phyloP scores from a whole-genome alignment of 129 eudicot species.

The Logfia minima region DNA sequence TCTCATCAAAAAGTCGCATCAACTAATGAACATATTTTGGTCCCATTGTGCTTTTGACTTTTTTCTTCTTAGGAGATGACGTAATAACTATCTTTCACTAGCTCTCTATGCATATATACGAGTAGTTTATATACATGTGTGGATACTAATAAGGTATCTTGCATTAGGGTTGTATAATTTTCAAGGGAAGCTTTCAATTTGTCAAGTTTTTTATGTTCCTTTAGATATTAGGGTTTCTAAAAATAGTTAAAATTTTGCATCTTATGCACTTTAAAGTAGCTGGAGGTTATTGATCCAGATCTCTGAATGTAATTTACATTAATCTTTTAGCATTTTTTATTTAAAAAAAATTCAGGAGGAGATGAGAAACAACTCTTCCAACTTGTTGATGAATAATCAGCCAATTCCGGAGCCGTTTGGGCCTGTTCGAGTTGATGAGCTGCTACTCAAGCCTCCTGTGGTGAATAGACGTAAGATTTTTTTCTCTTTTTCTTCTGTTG shows the following conservation, averaged over 20 bases:
- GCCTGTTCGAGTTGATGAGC: conserved; percentile 68
- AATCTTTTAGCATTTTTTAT: background rate
- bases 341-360: conserved; percentile 54
- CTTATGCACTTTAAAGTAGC: background rate
- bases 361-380: conserved; percentile 58
- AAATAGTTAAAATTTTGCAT: background rate
- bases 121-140: background rate
- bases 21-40: background rate
- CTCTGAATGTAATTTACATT: conserved; percentile 8
- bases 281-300: background rate
- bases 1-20: background rate
- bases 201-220: background rate
- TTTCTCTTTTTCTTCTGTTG: background rate
- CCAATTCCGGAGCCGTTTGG: conserved; percentile 48
- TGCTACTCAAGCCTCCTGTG: conserved; percentile 77
- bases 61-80: background rate
- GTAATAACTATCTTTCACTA: background rate
- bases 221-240: background rate
- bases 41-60: background rate
- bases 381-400: conserved; percentile 60
- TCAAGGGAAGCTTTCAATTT: background rate
- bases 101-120: background rate
- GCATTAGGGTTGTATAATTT: conserved; percentile 1
- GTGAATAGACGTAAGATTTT: conserved; percentile 80
- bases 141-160: background rate